Conservation (phyloP, 192 early-diverging fungal species). For the Radiomyces spectabilis region DNA sequence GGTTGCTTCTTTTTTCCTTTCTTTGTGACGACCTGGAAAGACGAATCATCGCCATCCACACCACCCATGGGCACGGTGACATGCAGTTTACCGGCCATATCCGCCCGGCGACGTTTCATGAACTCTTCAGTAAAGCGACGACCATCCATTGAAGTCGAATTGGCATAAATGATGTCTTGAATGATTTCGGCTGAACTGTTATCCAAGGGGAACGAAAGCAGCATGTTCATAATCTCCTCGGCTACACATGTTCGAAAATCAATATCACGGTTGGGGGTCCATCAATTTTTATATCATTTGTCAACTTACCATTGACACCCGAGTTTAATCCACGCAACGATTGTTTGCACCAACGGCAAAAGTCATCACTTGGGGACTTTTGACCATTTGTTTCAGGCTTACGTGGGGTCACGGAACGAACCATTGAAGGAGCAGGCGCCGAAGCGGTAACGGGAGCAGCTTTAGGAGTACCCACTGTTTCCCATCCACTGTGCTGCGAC, state of each 20-base stretch:
- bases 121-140: conserved; percentile 77
- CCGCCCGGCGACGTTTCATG: conserved; percentile 64
- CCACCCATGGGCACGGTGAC: conserved; percentile 1
- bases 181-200: conserved; percentile 62
- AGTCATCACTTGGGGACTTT: conserved; percentile 51
- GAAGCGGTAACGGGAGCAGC: neutral
- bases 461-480: conserved; percentile 10
- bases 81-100: conserved; percentile 37
- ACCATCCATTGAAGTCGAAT: conserved; percentile 63
- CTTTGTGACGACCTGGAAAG: conserved; percentile 17
- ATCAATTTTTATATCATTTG: neutral
- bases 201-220: conserved; percentile 68
- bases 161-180: conserved; percentile 67
- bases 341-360: conserved; percentile 65
- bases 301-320: conserved; percentile 43
- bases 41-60: conserved; percentile 14
- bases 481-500: conserved; percentile 13
- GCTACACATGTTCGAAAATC: conserved; percentile 12
- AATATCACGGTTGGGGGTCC: neutral
- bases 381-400: neutral
- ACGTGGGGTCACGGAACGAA: neutral
- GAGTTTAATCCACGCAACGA: conserved; percentile 48
- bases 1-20: conserved; percentile 17
- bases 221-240: conserved; percentile 71
- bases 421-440: conserved; percentile 2